phyloP scores from a whole-genome alignment of 352 stramenopile genomes.

The Blastocystis sp. region DNA sequence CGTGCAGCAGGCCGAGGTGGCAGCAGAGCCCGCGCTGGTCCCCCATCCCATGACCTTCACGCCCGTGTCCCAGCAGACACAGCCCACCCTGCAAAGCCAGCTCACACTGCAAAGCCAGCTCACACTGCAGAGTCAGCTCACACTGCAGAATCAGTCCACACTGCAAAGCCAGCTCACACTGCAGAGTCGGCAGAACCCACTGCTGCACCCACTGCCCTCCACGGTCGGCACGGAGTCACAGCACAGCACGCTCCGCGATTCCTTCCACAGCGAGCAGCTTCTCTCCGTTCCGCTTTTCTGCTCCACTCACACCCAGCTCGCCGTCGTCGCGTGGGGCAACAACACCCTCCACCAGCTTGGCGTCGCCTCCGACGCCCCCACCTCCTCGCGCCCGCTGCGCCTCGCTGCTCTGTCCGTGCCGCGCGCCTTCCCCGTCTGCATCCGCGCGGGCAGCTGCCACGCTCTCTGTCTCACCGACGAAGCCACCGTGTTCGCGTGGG shows the following conservation, averaged over 20 bases:
- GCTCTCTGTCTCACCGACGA: constrained; percentile 60
- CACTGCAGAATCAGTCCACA: no score
- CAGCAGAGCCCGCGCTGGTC: no score
- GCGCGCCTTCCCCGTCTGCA: not conserved
- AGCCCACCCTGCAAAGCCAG: no score
- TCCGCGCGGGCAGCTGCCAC: constrained; percentile 13
- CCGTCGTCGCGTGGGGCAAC: constrained; percentile 30
- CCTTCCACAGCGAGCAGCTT: not conserved
- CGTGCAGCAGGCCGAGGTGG: no score
- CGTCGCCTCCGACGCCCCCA: not conserved
- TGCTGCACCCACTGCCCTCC: not conserved
- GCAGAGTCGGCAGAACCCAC: not conserved
- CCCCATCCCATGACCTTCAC: no score
- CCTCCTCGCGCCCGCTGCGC: not conserved
- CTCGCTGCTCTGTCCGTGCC: not conserved
- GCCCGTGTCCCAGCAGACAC: no score
- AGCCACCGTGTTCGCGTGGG: constrained; percentile 68
- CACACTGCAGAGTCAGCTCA: no score
- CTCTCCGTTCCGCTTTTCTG: not conserved
- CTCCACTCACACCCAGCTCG: not conserved
- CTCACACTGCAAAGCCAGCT: no score
- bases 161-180: no score
- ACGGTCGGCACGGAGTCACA: not conserved
- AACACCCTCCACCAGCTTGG: constrained; percentile 14
- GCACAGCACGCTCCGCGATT: not conserved